These are phyloP conservation scores for Plicaturopsis crispa DNA, from an alignment of 768 basidiomycete genomes.

Conservation along the genomic window DNA sequence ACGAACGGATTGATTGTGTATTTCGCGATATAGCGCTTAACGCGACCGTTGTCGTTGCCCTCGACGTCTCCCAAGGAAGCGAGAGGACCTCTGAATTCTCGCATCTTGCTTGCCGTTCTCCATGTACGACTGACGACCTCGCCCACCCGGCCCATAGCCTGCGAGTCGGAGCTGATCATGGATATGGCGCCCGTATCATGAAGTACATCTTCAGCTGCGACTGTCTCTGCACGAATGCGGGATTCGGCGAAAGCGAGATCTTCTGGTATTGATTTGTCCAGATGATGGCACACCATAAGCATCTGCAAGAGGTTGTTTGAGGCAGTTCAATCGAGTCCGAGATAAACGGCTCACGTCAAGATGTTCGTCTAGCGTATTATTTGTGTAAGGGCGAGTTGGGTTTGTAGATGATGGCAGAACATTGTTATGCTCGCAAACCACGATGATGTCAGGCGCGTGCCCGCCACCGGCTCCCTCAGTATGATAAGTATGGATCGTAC, in stretches of 20 bases:
- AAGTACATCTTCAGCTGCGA: conserved; percentile 94
- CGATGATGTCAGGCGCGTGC: conserved; percentile 97
- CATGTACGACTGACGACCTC: conserved; percentile 92
- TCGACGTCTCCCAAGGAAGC: conserved; percentile 58
- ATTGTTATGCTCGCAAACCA: conserved; percentile 85
- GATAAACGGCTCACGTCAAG: conserved; percentile 56
- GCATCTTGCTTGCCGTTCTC: conserved; percentile 96
- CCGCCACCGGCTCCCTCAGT: conserved; percentile 95
- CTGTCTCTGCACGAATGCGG: conserved; percentile 92
- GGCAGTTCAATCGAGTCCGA: background rate
- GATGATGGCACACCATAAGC: conserved; percentile 99
- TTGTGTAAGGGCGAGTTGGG: conserved; percentile 87
- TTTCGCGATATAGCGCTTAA: conserved; percentile 93
- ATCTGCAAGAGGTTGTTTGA: conserved; percentile 47
- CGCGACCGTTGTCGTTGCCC: conserved; percentile 76
- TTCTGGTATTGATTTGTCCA: conserved; percentile 86
- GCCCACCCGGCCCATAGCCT: conserved; percentile 97
- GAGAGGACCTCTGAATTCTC: conserved; percentile 69
- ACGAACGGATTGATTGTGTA: conserved; percentile 97
- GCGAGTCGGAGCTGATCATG: conserved; percentile 94
- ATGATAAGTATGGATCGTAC: conserved; percentile 97
- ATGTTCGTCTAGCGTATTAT: conserved; percentile 94
- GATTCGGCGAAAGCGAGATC: conserved; percentile 96
- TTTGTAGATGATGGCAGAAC: conserved; percentile 96
- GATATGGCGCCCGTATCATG: conserved; percentile 92